Evolutionary conservation across 2,329 filamentous ascomycete species (phyloP).

Genomic region (Canariomyces notabilis): DNA sequence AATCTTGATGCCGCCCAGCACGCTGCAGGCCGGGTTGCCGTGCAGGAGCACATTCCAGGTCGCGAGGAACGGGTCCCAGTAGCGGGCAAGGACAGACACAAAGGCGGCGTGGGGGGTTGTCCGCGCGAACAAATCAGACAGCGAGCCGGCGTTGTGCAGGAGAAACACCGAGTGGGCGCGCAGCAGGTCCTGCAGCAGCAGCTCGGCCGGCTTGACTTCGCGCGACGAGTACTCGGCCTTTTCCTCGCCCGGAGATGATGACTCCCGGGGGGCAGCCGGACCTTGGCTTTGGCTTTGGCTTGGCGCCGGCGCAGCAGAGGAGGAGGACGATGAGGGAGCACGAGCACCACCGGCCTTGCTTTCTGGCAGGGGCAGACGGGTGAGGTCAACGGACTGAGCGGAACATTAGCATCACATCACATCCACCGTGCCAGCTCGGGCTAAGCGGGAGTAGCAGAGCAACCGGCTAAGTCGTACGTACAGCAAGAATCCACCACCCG

Average conservation of each 20-base stretch:
- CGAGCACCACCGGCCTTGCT: not conserved
- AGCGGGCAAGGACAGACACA: conserved; percentile 65
- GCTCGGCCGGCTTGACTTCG: conserved; percentile 76
- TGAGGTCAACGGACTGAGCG: conserved; percentile 71
- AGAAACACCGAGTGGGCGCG: conserved; percentile 81
- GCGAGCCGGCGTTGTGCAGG: conserved; percentile 75
- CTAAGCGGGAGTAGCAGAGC: no score
- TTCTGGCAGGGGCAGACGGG: conserved; percentile 60
- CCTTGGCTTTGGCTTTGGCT: not conserved
- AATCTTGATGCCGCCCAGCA: conserved; percentile 81
- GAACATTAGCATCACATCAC: not conserved
- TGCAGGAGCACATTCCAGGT: conserved; percentile 88
- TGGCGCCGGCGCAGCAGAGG: conserved; percentile 1
- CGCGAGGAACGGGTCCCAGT: conserved; percentile 67
- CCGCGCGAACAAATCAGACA: conserved; percentile 65
- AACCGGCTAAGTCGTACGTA: no score
- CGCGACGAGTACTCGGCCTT: conserved; percentile 77
- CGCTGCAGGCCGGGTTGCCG: conserved; percentile 75
- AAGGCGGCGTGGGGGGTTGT: conserved; percentile 64
- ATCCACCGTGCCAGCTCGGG: not conserved
- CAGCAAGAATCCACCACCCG: conserved; percentile 93
- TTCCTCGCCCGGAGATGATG: conserved; percentile 28
- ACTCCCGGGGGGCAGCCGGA: not conserved
- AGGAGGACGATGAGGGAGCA: not conserved
- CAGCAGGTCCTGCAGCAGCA: conserved; percentile 75